A percentile compares a stretch with the other conserved stretches of the same genome.
phyloP scores from a whole-genome alignment of 208 protist species.

The Naegleria lovaniensis region DNA sequence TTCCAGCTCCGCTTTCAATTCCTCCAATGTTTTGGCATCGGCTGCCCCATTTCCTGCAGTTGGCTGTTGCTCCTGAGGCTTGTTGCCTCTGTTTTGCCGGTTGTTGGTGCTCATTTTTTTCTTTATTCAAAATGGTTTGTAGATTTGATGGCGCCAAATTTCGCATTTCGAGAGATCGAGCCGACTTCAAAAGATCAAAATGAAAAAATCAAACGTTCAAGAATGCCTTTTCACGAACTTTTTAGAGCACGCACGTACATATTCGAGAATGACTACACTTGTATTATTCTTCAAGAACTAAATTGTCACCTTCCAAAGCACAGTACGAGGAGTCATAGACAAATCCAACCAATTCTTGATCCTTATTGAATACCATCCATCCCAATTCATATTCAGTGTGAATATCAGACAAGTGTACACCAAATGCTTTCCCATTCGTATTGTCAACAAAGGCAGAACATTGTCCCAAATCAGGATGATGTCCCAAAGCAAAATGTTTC shows the following conservation, averaged over 20 bases:
- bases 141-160: too few species aligned
- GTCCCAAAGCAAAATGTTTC: background rate
- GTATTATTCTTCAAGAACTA: too few species aligned
- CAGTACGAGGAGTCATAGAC: background rate
- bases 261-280: too few species aligned
- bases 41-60: background rate
- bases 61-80: background rate
- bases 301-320: background rate
- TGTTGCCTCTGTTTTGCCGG: too few species aligned
- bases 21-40: conserved; percentile 40
- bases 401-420: background rate
- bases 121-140: too few species aligned
- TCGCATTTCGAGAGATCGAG: too few species aligned
- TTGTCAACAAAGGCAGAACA: background rate
- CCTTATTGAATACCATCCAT: background rate
- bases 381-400: conserved; percentile 1
- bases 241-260: too few species aligned
- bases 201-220: too few species aligned
- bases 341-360: background rate
- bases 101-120: too few species aligned
- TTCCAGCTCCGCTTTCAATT: conserved; percentile 66
- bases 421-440: background rate
- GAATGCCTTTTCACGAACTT: too few species aligned
- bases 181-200: too few species aligned
- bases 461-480: background rate